phyloP scores from a whole-genome alignment of 2,329 filamentous ascomycete genomes.

The Diaporthe helianthi region DNA sequence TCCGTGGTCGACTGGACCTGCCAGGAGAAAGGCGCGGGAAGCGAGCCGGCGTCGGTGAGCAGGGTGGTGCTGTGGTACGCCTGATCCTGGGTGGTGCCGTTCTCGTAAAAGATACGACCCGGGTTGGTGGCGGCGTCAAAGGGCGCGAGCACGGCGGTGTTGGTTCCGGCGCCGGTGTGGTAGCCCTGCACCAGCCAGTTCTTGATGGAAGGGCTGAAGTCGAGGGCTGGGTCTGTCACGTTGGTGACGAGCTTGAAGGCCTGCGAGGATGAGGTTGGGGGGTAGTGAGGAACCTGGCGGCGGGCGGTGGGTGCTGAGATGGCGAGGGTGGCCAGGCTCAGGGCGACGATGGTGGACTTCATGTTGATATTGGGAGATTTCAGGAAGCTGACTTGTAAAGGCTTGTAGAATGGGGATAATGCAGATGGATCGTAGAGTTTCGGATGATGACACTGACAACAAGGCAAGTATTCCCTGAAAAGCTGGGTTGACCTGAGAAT shows the following conservation, averaged over 20 bases:
- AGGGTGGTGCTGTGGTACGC: not conserved
- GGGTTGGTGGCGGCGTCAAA: constrained; percentile 1
- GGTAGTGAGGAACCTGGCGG: not conserved
- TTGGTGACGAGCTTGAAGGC: constrained; percentile 2
- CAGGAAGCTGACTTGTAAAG: not conserved
- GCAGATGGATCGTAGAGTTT: not conserved
- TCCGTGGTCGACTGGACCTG: not conserved
- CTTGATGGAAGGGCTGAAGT: not conserved
- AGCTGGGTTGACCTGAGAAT: not conserved
- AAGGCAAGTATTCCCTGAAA: not conserved
- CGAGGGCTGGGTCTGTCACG: not conserved
- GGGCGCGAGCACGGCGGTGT: not conserved
- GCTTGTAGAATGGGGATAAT: not conserved
- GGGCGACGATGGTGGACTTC: not conserved
- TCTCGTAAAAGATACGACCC: not conserved
- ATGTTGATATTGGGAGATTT: not conserved
- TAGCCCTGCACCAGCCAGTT: constrained; percentile 1
- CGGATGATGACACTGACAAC: not conserved
- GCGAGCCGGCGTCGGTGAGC: not conserved
- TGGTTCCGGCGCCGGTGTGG: constrained; percentile 1
- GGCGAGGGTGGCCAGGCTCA: not conserved
- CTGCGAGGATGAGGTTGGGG: not conserved
- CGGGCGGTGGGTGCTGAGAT: not conserved
- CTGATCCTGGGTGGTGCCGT: not conserved
- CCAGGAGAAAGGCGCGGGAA: not conserved